These are phyloP conservation scores for Verticillium isaacii DNA, from an alignment of 2,329 filamentous ascomycete species.

Conservation along the genomic window DNA sequence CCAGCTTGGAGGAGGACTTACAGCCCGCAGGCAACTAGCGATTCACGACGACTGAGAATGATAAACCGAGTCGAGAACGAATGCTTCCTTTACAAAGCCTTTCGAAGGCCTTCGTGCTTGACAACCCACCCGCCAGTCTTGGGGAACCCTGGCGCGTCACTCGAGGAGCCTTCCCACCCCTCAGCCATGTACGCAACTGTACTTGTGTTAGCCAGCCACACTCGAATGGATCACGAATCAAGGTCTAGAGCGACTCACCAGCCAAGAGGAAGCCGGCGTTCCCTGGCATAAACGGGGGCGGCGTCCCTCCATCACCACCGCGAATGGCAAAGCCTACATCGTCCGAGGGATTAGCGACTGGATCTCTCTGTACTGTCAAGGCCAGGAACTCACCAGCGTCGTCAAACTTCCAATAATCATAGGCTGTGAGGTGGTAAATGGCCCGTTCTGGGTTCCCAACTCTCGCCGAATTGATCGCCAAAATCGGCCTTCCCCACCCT, in stretches of 20 bases:
- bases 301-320: conserved; percentile 21
- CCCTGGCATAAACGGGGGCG: conserved; percentile 30
- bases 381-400: conserved; percentile 24
- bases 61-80: neutral
- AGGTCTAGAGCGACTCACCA: conserved; percentile 8
- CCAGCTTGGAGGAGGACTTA: too few relatives aligned
- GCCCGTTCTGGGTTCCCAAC: conserved; percentile 36
- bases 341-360: neutral
- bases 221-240: fast-evolving
- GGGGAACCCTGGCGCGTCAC: conserved; percentile 29
- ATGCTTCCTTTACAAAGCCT: conserved; percentile 21
- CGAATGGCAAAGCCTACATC: conserved; percentile 18
- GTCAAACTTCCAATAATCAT: conserved; percentile 35
- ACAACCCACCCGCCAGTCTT: conserved; percentile 27
- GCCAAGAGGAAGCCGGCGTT: conserved; percentile 31
- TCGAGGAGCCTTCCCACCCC: conserved; percentile 4
- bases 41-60: too few relatives aligned
- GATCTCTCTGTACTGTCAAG: neutral
- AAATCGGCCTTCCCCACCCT: conserved; percentile 41
- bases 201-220: neutral
- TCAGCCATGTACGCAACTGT: conserved; percentile 31
- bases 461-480: conserved; percentile 39
- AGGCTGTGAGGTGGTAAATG: conserved; percentile 33
- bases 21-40: too few relatives aligned
- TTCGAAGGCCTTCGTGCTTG: conserved; percentile 26